Conservation (phyloP, 2,329 filamentous ascomycete genomes). For the Clonostachys sp. region DNA sequence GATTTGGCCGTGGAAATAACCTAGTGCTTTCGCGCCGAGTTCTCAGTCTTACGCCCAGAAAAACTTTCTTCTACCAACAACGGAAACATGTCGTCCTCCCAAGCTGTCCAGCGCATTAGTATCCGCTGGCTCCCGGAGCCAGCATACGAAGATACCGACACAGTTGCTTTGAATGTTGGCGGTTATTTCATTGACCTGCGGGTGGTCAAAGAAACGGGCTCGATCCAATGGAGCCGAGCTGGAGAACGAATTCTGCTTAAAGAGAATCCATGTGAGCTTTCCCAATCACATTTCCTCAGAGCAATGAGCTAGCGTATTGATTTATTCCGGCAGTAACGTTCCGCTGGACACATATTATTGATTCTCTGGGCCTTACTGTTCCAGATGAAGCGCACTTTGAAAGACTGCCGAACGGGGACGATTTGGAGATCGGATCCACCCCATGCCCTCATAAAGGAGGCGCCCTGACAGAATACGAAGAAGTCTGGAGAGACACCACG, state of each 20-base stretch:
- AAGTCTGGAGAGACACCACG: slow-evolving; percentile 13
- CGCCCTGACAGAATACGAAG: slow-evolving; percentile 9
- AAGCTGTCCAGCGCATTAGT: slow-evolving; percentile 13
- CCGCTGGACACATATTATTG: slow-evolving; percentile 14
- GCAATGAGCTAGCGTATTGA: background rate
- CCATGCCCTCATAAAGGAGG: slow-evolving; percentile 7
- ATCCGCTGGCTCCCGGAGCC: slow-evolving; percentile 13
- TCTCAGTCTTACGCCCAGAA: no score
- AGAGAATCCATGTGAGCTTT: slow-evolving; percentile 7
- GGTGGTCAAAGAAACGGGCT: slow-evolving; percentile 1
- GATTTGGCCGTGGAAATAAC: no score
- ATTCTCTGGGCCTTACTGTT: slow-evolving; percentile 9
- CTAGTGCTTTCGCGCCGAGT: no score
- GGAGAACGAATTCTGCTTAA: slow-evolving; percentile 9
- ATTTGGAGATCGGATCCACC: slow-evolving; percentile 10
- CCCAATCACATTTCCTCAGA: background rate
- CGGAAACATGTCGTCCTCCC: background rate
- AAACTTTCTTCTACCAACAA: no score
- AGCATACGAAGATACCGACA: slow-evolving; percentile 13
- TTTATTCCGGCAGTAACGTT: slow-evolving; percentile 7
- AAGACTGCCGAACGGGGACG: slow-evolving; percentile 11
- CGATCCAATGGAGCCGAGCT: slow-evolving; percentile 13
- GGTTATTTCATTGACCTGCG: slow-evolving; percentile 14
- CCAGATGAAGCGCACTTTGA: slow-evolving; percentile 12
- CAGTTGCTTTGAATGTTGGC: slow-evolving; percentile 14